Evolutionary conservation across 2,329 filamentous ascomycete species (phyloP).

Genomic region (Penicillium crustosum): DNA sequence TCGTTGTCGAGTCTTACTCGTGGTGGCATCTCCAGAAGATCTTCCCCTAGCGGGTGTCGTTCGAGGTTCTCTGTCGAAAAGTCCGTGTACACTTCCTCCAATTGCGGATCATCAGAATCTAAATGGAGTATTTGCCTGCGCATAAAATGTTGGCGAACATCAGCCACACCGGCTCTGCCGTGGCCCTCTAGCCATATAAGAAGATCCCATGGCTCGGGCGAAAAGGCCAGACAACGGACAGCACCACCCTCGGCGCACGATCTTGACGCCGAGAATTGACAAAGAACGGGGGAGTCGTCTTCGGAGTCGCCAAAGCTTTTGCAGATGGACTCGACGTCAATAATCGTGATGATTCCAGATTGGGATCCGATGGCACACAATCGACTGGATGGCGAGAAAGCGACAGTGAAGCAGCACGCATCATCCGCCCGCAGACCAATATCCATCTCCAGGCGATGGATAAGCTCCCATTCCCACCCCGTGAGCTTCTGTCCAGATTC

Average conservation of each 20-base stretch:
- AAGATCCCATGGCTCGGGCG: slow-evolving; percentile 83
- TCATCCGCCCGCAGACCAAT: slow-evolving; percentile 42
- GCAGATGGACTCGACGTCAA: slow-evolving; percentile 41
- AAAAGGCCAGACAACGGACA: slow-evolving; percentile 88
- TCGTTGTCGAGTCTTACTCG: slow-evolving; percentile 30
- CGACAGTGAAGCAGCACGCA: slow-evolving; percentile 49
- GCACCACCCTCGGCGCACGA: slow-evolving; percentile 71
- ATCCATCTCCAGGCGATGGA: slow-evolving; percentile 43
- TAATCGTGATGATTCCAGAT: slow-evolving; percentile 49
- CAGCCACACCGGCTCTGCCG: slow-evolving; percentile 49
- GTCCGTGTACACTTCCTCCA: slow-evolving; percentile 37
- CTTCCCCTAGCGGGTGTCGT: slow-evolving; percentile 26
- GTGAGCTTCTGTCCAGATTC: slow-evolving; percentile 37
- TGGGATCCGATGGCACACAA: slow-evolving; percentile 53
- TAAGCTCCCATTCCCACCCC: slow-evolving; percentile 44
- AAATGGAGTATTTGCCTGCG: slow-evolving; percentile 46
- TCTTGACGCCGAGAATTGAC: slow-evolving; percentile 74
- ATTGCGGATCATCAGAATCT: slow-evolving; percentile 33
- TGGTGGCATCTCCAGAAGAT: slow-evolving; percentile 25
- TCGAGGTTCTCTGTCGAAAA: slow-evolving; percentile 31
- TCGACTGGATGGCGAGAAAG: slow-evolving; percentile 51
- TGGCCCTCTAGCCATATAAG: slow-evolving; percentile 93
- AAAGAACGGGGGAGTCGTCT: slow-evolving; percentile 57
- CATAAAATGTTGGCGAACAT: slow-evolving; percentile 48
- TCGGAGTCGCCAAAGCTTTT: slow-evolving; percentile 21